Evolutionary conservation across 1,139 yeast genomes (phyloP).

Genomic region (Suhomyces taliae): DNA sequence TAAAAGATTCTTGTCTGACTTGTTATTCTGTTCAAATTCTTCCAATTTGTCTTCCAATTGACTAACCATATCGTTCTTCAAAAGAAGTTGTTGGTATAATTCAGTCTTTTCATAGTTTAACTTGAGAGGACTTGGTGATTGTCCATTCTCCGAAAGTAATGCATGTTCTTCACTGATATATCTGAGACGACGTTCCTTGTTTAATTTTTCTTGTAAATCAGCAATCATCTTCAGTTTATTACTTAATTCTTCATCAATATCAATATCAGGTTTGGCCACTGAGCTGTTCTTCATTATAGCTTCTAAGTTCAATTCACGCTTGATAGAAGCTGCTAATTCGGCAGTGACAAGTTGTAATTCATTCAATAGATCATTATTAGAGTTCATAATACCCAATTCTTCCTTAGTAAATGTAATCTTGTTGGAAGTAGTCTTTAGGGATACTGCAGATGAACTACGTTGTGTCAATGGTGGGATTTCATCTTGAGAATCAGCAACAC

Average conservation of each 20-base stretch:
- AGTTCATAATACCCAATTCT: slow-evolving; percentile 60
- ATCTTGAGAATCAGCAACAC: slow-evolving; percentile 10
- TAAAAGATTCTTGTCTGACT: slow-evolving; percentile 26
- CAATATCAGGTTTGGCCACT: slow-evolving; percentile 3
- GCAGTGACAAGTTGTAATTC: slow-evolving; percentile 69
- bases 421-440: not conserved
- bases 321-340: slow-evolving; percentile 70
- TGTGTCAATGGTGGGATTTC: slow-evolving; percentile 7
- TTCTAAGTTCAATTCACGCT: slow-evolving; percentile 63
- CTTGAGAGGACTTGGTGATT: slow-evolving; percentile 54
- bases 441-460: slow-evolving; percentile 5
- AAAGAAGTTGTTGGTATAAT: slow-evolving; percentile 44
- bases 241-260: slow-evolving; percentile 29
- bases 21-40: slow-evolving; percentile 26
- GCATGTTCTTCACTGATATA: slow-evolving; percentile 72
- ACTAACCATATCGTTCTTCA: slow-evolving; percentile 48
- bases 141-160: slow-evolving; percentile 54
- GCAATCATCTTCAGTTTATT: slow-evolving; percentile 46
- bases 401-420: slow-evolving; percentile 48
- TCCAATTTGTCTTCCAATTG: slow-evolving; percentile 45
- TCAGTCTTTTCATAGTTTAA: slow-evolving; percentile 59
- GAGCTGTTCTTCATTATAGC: slow-evolving; percentile 30
- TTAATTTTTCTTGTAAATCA: slow-evolving; percentile 56
- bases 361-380: slow-evolving; percentile 56
- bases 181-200: slow-evolving; percentile 63